A percentile compares a stretch with the other conserved stretches of the same genome.
Evolutionary conservation across 306 rosid species (phyloP).

Genomic region (Vigna radiata): DNA sequence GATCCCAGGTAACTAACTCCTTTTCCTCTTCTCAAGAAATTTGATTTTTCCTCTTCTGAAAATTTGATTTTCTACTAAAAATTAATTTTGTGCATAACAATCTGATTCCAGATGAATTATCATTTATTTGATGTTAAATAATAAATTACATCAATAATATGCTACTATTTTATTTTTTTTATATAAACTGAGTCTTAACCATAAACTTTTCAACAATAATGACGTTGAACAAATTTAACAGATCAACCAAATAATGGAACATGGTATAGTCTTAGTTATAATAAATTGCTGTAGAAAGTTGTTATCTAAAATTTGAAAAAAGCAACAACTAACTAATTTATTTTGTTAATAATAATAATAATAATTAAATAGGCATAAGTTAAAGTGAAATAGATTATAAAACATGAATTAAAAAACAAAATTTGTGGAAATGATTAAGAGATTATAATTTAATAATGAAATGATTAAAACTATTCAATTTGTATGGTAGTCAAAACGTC

Average conservation of each 20-base stretch:
- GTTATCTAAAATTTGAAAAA: background rate
- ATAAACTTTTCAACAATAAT: too few relatives aligned
- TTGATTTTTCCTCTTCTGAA: too few relatives aligned
- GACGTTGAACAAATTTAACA: background rate
- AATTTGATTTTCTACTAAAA: too few relatives aligned
- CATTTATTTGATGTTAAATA: too few relatives aligned
- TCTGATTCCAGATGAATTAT: too few relatives aligned
- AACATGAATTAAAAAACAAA: background rate
- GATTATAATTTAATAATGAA: background rate
- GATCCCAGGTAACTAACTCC: constrained; percentile 40
- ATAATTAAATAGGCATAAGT: too few relatives aligned
- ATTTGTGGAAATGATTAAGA: background rate
- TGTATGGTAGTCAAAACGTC: constrained; percentile 27
- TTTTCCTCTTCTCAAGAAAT: background rate
- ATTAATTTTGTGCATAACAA: too few relatives aligned
- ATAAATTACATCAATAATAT: too few relatives aligned
- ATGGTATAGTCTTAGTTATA: background rate
- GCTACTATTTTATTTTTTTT: too few relatives aligned
- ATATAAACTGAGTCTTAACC: too few relatives aligned
- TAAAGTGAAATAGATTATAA: background rate
- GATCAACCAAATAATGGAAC: background rate
- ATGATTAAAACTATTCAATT: background rate
- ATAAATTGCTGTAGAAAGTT: background rate
- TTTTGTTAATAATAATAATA: too few relatives aligned
- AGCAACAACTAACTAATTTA: background rate